Percentiles rank a stretch among this genome's conserved stretches.
Evolutionary conservation across 805 yeast genomes (phyloP).

Genomic region (Komagataella ulmi): DNA sequence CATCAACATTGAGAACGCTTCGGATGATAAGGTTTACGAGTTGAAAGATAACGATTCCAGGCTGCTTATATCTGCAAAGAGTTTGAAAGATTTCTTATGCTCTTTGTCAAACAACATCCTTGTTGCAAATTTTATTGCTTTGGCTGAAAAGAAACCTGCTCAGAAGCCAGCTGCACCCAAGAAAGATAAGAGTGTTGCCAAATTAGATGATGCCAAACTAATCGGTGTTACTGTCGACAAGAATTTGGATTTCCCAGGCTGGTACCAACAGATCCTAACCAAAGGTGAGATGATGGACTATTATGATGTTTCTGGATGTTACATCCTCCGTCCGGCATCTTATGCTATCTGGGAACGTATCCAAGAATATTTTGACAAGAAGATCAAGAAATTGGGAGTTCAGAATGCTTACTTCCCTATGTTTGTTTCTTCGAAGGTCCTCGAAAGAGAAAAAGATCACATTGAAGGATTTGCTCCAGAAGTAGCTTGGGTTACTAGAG

Average conservation of each 20-base stretch:
- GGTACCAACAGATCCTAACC: constrained; percentile 95
- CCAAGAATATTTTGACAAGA: constrained; percentile 71
- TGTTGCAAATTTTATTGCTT: constrained; percentile 38
- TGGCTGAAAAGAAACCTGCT: constrained; percentile 9
- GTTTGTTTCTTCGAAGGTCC: constrained; percentile 87
- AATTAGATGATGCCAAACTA: constrained; percentile 72
- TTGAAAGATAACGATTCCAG: constrained; percentile 36
- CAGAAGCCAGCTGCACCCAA: constrained; percentile 12
- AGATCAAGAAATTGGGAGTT: constrained; percentile 82
- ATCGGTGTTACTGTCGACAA: constrained; percentile 96
- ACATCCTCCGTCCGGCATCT: constrained; percentile 92
- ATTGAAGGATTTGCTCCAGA: constrained; percentile 99
- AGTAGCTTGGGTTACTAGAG: constrained; percentile 98
- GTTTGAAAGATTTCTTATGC: constrained; percentile 30
- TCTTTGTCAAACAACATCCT: constrained; percentile 36
- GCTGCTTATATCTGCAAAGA: constrained; percentile 32
- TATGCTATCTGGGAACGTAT: constrained; percentile 91
- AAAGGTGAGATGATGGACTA: constrained; percentile 98
- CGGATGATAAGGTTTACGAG: constrained; percentile 33
- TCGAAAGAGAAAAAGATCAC: constrained; percentile 97
- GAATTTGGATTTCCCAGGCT: constrained; percentile 80
- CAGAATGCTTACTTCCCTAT: constrained; percentile 95
- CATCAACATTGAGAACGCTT: constrained; percentile 28
- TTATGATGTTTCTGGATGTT: constrained; percentile 98
- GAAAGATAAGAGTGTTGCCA: constrained; percentile 25